phyloP scores from a whole-genome alignment of 2,329 filamentous ascomycete genomes.

The Cordyceps militaris region DNA sequence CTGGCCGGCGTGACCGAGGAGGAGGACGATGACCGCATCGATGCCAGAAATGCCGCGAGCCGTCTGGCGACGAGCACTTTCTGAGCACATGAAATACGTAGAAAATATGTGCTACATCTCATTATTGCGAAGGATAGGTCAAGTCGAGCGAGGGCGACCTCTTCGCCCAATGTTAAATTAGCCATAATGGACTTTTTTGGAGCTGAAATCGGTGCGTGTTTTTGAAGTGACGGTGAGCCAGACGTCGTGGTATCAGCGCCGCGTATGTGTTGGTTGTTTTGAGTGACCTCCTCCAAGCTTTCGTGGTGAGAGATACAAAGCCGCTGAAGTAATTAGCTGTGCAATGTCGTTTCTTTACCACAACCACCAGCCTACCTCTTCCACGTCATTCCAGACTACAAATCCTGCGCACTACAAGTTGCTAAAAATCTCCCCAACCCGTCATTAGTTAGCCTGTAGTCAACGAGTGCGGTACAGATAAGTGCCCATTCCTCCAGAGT shows the following conservation, averaged over 20 bases:
- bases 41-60: slow-evolving; percentile 92
- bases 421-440: no score
- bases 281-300: no score
- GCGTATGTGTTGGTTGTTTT: no score
- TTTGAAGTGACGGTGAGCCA: not conserved
- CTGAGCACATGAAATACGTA: slow-evolving; percentile 33
- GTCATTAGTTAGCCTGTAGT: no score
- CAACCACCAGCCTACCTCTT: no score
- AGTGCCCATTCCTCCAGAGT: not conserved
- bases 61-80: slow-evolving; percentile 92
- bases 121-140: not conserved
- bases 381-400: not conserved
- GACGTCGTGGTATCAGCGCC: not conserved
- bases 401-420: no score
- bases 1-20: slow-evolving; percentile 63
- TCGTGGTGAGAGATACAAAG: no score
- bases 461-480: no score
- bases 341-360: no score
- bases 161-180: not conserved
- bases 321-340: no score
- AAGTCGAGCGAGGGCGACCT: not conserved
- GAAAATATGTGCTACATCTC: not conserved
- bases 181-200: not conserved
- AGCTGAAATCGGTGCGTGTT: not conserved
- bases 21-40: slow-evolving; percentile 87